Evolutionary conservation across 768 basidiomycete species (phyloP).

Genomic region (Amanita pallidorosea): DNA sequence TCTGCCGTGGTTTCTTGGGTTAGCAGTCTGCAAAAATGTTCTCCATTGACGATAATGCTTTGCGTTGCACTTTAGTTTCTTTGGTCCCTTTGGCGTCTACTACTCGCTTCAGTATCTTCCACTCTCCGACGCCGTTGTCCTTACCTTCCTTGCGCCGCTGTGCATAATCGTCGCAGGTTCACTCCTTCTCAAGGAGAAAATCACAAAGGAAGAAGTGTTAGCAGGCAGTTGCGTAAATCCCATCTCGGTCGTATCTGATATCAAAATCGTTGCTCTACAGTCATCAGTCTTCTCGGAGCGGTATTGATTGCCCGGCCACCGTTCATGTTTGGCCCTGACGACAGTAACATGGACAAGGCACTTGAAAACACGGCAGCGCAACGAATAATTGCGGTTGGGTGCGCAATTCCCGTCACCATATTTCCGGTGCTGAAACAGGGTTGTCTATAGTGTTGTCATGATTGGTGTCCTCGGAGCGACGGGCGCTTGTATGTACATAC

Average conservation of each 20-base stretch:
- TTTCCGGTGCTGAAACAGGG: background rate
- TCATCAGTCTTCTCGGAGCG: slow-evolving; percentile 65
- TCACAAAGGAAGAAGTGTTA: slow-evolving; percentile 42
- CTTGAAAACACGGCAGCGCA: slow-evolving; percentile 12
- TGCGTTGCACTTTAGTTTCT: too few relatives aligned
- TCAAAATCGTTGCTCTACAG: slow-evolving; percentile 19
- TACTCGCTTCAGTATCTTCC: slow-evolving; percentile 67
- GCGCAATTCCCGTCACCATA: slow-evolving; percentile 7
- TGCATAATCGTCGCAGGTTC: slow-evolving; percentile 38
- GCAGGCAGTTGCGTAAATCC: slow-evolving; percentile 24
- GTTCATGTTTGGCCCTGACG: slow-evolving; percentile 48
- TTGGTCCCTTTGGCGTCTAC: slow-evolving; percentile 60
- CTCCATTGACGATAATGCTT: too few relatives aligned
- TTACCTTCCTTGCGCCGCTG: slow-evolving; percentile 68
- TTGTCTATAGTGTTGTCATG: slow-evolving; percentile 37
- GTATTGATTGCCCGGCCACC: slow-evolving; percentile 73
- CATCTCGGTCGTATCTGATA: background rate
- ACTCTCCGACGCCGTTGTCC: slow-evolving; percentile 65
- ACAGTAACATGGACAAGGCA: background rate
- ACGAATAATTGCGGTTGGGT: slow-evolving; percentile 54
- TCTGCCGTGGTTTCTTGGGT: slow-evolving; percentile 43
- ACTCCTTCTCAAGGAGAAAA: slow-evolving; percentile 43
- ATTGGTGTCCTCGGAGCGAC: slow-evolving; percentile 54
- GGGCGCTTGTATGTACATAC: slow-evolving; percentile 42
- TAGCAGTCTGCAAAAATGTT: too few relatives aligned